Conservation (phyloP, 192 early-diverging fungal species). For the Allomyces macrogynus region DNA sequence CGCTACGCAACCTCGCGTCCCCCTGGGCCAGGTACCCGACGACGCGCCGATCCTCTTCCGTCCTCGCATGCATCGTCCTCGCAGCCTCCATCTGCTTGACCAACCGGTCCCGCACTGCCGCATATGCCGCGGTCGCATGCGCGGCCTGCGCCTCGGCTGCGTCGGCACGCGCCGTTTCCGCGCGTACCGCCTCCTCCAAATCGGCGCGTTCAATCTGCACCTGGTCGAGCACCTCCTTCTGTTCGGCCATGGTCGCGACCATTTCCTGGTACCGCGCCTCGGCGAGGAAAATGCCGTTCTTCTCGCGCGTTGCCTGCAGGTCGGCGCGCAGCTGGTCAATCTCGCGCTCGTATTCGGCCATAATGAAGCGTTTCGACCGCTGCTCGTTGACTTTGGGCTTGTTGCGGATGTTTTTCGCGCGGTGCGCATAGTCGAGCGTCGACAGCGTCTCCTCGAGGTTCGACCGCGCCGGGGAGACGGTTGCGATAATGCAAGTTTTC, state of each 20-base stretch:
- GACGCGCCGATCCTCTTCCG: background rate
- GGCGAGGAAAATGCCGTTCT: conserved; percentile 61
- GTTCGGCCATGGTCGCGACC: conserved; percentile 21
- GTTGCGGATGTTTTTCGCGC: conserved; percentile 60
- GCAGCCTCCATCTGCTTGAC: background rate
- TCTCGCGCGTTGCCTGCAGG: conserved; percentile 57
- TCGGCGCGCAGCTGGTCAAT: conserved; percentile 65
- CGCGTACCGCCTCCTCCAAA: conserved; percentile 14
- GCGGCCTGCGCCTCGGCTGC: background rate
- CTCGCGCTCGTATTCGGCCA: conserved; percentile 56
- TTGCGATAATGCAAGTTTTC: conserved; percentile 90
- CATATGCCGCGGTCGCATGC: background rate
- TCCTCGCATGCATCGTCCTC: background rate
- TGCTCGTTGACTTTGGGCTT: conserved; percentile 51
- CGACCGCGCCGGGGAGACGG: conserved; percentile 54
- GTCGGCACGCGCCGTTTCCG: background rate
- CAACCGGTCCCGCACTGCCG: background rate
- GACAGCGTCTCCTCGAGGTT: conserved; percentile 48
- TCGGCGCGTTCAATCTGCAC: conserved; percentile 9
- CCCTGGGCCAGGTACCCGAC: background rate
- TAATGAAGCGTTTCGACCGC: conserved; percentile 58
- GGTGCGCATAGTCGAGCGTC: conserved; percentile 57
- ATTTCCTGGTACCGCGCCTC: conserved; percentile 37
- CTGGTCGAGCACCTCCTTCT: conserved; percentile 15
- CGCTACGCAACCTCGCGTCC: background rate